A percentile compares a stretch with the other conserved stretches of the same genome.
phyloP scores from a whole-genome alignment of 1,139 yeast species.

The Yamadazyma sp. region DNA sequence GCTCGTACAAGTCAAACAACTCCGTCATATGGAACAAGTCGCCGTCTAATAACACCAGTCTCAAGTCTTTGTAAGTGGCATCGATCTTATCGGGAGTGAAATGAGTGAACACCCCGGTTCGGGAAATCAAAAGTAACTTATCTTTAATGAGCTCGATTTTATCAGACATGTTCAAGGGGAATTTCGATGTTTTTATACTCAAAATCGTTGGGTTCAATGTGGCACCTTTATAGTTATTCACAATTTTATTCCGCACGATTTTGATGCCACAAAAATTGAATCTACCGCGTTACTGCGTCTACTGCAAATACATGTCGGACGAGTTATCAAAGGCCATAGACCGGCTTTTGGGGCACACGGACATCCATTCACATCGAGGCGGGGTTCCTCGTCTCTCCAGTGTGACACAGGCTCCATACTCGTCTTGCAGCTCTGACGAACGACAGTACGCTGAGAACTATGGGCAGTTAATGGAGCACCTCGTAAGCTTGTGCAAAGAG shows the following conservation, averaged over 20 bases:
- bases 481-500: conserved; percentile 32
- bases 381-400: conserved; percentile 24
- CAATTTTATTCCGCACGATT: neutral
- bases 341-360: conserved; percentile 13
- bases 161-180: conserved; percentile 5
- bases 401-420: conserved; percentile 3
- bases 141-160: conserved; percentile 16
- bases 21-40: conserved; percentile 46
- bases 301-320: conserved; percentile 9
- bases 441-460: conserved; percentile 23
- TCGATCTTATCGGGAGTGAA: conserved; percentile 36
- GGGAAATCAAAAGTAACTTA: conserved; percentile 25
- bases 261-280: neutral
- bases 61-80: conserved; percentile 32
- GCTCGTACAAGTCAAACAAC: conserved; percentile 60
- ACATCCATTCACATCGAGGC: conserved; percentile 25
- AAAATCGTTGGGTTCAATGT: neutral
- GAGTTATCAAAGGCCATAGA: conserved; percentile 15
- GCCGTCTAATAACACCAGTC: conserved; percentile 29
- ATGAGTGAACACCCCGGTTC: conserved; percentile 37
- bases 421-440: conserved; percentile 4
- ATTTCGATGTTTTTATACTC: conserved; percentile 1
- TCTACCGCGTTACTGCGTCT: no score
- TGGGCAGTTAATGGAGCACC: conserved; percentile 21
- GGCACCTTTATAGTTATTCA: conserved; percentile 2